Evolutionary conservation across 2,329 filamentous ascomycete species (phyloP), one percentile per base, ranked within the genome.

Genomic region (Lasiodiplodia citricola): DNA sequence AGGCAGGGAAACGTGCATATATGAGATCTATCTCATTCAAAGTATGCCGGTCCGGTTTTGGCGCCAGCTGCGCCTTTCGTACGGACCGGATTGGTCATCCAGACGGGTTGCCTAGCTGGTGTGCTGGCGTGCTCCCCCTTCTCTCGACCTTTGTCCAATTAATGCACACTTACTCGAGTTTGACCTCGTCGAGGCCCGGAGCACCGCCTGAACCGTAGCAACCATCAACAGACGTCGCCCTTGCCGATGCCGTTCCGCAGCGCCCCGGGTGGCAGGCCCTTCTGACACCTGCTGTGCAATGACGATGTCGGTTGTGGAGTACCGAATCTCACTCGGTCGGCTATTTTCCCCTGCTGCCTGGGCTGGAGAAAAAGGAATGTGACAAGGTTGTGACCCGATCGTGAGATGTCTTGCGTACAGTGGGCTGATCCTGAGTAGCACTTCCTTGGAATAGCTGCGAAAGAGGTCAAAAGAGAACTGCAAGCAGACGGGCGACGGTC

Each of bases 11-110:
- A 13, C 41, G 6, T 51, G 58, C 41, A 63, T 18, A 50, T 18
- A 63, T 63, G 58, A 63, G 58, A 63, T 63, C 58, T 63, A 63
- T 63, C 58, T 63, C 58, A 63, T 63, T 63, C 58, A 16, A 63
- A 41, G 58, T 63, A 51, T 18, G 23, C 10, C 18, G 25, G 21
- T 63, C 58, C 58, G 21, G 18, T 35, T 63, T n/a, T 37, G 58
- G 58, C 41, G 25, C 58, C 41, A 11, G 18, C 41, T 63, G 44
- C 58, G 58, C 58, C 23, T 47, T 35, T 35, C 41, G 23, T 51
- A 31, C 21, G 23, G 58, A n/a, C 41, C 25, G 58, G 57, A 31
- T 63, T 51, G 58, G 25, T 8, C 41, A 10, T 25, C 37, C 16
- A 21, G 41, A 21, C 16, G 41, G 37, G 23, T n/a, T 6, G 41